Conservation (phyloP, 2,329 filamentous ascomycete species). For the Escovopsis weberi region DNA sequence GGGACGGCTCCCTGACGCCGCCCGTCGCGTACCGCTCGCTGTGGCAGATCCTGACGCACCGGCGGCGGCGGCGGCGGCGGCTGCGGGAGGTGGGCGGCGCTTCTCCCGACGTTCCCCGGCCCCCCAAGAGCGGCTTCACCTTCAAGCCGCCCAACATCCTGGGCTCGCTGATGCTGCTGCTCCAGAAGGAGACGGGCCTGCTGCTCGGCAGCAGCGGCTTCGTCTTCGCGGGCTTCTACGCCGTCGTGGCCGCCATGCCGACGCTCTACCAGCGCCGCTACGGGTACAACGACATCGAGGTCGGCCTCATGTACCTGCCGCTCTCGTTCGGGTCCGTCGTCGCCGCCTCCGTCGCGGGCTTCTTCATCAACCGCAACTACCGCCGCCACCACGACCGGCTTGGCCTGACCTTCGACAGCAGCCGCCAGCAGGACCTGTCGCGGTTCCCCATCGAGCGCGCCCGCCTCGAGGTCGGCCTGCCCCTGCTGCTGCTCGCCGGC, state of each 20-base stretch:
- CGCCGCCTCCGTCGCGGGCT: constrained; percentile 33
- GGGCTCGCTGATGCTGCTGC: constrained; percentile 24
- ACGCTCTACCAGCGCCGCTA: constrained; percentile 36
- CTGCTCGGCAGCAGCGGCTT: constrained; percentile 30
- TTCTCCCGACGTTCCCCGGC: neutral
- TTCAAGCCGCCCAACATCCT: constrained; percentile 27
- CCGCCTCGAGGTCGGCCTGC: constrained; percentile 33
- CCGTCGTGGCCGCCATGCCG: constrained; percentile 30
- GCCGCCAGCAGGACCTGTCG: constrained; percentile 33
- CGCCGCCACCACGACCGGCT: constrained; percentile 40
- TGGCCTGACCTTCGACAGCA: constrained; percentile 37
- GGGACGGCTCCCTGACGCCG: constrained; percentile 34
- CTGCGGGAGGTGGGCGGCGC: neutral
- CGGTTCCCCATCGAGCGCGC: constrained; percentile 37
- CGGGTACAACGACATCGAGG: constrained; percentile 38
- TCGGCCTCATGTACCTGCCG: constrained; percentile 40
- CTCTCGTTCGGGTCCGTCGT: constrained; percentile 34
- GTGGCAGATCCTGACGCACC: constrained; percentile 15
- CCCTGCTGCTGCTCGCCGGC: constrained; percentile 35
- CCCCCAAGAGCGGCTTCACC: constrained; percentile 14
- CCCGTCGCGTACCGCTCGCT: constrained; percentile 22
- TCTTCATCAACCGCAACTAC: constrained; percentile 53
- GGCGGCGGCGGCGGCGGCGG: constrained; percentile 8
- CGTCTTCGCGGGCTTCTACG: constrained; percentile 36
- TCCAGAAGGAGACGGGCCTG: constrained; percentile 27